A percentile compares a stretch with the other conserved stretches of the same genome.
Conservation (phyloP, 768 basidiomycete genomes). For the Agrocybe pediades region DNA sequence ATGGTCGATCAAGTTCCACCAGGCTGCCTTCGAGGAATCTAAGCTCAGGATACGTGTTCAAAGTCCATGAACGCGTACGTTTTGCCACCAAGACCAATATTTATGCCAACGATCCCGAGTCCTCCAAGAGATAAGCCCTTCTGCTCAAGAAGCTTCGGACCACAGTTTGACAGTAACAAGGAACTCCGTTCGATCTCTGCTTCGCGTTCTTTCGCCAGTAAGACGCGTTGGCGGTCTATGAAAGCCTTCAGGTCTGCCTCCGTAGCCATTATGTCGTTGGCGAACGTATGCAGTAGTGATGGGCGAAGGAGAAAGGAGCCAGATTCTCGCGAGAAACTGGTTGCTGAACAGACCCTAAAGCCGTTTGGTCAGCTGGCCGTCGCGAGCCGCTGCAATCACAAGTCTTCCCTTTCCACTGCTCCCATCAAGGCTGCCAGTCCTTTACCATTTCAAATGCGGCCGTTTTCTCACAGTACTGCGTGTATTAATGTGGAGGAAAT, state of each 20-base stretch:
- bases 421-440: not conserved
- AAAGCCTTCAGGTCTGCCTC: constrained; percentile 52
- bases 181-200: constrained; percentile 85
- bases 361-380: too few relatives aligned
- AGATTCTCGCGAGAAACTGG: too few relatives aligned
- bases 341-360: too few relatives aligned
- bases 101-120: constrained; percentile 70
- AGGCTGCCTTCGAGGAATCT: constrained; percentile 56
- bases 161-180: constrained; percentile 79
- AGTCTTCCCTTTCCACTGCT: not conserved
- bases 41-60: constrained; percentile 12
- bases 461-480: not conserved
- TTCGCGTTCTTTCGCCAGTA: constrained; percentile 73
- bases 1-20: constrained; percentile 82
- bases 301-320: not conserved
- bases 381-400: too few relatives aligned
- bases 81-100: constrained; percentile 89
- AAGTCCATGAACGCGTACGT: constrained; percentile 49
- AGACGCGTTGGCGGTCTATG: constrained; percentile 62
- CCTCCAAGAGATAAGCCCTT: constrained; percentile 81
- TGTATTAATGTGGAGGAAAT: not conserved
- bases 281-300: not conserved
- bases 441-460: not conserved
- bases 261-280: constrained; percentile 26
- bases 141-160: constrained; percentile 83